phyloP scores from a whole-genome alignment of 1,139 yeast species.

The Blastobotrys illinoisensis region DNA sequence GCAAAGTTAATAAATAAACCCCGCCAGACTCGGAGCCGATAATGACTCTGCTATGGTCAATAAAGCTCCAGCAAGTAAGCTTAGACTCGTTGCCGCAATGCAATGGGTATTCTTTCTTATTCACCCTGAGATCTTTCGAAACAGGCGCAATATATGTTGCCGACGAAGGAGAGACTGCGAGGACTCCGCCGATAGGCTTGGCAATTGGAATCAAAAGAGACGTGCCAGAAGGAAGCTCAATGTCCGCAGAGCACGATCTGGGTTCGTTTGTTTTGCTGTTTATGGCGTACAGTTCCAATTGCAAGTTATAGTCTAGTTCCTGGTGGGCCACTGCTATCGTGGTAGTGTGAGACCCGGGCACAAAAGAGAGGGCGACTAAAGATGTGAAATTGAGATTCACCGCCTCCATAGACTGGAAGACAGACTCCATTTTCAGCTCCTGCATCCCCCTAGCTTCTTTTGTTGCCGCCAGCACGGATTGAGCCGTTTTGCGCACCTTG shows the following conservation, averaged over 20 bases:
- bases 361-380: not conserved
- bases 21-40: slow-evolving; percentile 13
- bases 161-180: not conserved
- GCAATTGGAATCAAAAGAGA: not conserved
- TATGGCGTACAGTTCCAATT: not conserved
- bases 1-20: slow-evolving; percentile 10
- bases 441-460: not conserved
- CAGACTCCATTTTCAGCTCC: not conserved
- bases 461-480: not conserved
- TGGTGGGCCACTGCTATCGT: slow-evolving; percentile 5
- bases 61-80: slow-evolving; percentile 10
- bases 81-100: not conserved
- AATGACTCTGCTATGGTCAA: slow-evolving; percentile 12
- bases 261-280: not conserved
- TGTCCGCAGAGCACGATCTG: not conserved
- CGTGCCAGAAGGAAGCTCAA: not conserved
- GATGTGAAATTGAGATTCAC: not conserved
- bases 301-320: slow-evolving; percentile 3
- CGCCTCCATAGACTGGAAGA: not conserved
- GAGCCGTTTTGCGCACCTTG: not conserved
- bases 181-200: not conserved
- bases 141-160: not conserved
- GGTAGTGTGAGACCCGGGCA: not conserved
- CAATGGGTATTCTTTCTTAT: not conserved
- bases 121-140: not conserved